Conservation (phyloP, 208 protist genomes). For the Pavlovales sp. region DNA sequence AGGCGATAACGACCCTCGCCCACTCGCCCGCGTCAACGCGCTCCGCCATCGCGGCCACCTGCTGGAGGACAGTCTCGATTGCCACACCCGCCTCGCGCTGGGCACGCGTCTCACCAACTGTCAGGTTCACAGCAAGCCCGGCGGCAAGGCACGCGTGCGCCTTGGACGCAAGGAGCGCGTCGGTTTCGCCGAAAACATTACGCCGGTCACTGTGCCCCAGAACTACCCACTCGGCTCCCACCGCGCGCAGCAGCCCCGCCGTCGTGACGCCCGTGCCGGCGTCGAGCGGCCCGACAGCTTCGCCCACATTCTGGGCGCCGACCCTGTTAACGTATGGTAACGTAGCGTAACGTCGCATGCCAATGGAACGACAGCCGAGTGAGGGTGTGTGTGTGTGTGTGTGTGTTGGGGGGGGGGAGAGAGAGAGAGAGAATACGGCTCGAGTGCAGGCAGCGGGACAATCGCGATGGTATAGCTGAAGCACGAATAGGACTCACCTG, state of each 20-base stretch:
- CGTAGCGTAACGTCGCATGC: too few species aligned
- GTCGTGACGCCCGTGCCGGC: neutral
- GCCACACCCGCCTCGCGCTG: neutral
- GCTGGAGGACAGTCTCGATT: neutral
- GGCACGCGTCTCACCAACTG: neutral
- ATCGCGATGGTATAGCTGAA: too few species aligned
- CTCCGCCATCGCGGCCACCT: neutral
- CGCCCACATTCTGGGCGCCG: neutral
- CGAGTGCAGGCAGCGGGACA: too few species aligned
- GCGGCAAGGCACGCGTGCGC: neutral
- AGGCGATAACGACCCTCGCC: neutral
- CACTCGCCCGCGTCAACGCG: neutral
- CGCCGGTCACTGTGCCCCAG: neutral
- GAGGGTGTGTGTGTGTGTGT: too few species aligned
- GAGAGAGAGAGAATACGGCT: too few species aligned
- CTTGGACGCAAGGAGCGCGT: neutral
- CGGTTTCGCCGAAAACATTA: neutral
- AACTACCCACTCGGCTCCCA: neutral
- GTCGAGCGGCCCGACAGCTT: neutral
- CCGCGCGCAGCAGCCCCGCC: neutral
- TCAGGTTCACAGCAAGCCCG: neutral
- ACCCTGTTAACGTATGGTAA: neutral
- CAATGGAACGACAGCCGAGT: too few species aligned
- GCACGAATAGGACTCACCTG: too few species aligned
- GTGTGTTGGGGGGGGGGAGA: too few species aligned